Percentiles rank a stretch among this genome's conserved stretches.
phyloP scores from a whole-genome alignment of 2,329 filamentous ascomycete genomes.

The Thelonectria rubi region DNA sequence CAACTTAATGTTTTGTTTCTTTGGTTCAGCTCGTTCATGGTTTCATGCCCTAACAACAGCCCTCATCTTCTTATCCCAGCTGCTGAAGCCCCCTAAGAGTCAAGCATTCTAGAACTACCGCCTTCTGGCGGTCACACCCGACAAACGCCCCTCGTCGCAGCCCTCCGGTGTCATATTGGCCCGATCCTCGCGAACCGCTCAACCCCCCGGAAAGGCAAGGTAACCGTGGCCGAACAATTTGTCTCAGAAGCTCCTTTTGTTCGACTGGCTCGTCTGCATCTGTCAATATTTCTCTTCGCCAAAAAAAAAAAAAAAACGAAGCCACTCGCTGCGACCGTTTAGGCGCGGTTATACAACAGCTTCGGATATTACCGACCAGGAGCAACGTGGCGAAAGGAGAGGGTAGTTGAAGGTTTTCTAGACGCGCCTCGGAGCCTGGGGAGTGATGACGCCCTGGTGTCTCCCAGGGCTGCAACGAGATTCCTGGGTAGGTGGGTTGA shows the following conservation, averaged over 20 bases:
- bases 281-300: neutral
- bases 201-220: neutral
- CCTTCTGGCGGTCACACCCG: neutral
- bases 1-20: neutral
- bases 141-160: neutral
- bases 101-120: neutral
- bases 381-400: too few species aligned
- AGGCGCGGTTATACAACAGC: too few species aligned
- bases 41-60: neutral
- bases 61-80: neutral
- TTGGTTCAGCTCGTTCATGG: neutral
- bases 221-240: neutral
- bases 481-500: too few species aligned
- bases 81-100: too few species aligned
- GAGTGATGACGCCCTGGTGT: too few species aligned
- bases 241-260: neutral
- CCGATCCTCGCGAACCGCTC: neutral
- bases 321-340: too few species aligned
- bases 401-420: too few species aligned
- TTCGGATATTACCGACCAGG: too few species aligned
- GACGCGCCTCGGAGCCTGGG: too few species aligned
- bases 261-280: neutral
- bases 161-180: neutral
- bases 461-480: too few species aligned
- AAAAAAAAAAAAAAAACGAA: neutral